Conservation (phyloP, 768 basidiomycete genomes). For the Paxillus involutus region DNA sequence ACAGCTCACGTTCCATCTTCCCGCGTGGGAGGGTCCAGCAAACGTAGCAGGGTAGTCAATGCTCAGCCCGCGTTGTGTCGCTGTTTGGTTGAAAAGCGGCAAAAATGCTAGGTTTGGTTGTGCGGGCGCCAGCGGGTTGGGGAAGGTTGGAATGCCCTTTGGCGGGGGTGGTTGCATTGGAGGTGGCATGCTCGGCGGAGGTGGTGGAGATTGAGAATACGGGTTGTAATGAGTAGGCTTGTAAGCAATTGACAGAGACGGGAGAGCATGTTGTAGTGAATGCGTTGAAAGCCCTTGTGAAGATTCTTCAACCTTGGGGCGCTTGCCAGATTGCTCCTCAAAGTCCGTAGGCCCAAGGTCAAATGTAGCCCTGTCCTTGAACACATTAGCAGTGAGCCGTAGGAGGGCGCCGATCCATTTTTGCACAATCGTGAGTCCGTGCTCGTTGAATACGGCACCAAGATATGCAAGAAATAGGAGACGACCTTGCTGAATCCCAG, state of each 20-base stretch:
- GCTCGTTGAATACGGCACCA: conserved; percentile 59
- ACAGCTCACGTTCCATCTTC: conserved; percentile 66
- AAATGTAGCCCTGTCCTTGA: conserved; percentile 10
- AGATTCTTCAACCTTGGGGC: conserved; percentile 29
- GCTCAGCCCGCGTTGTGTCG: conserved; percentile 59
- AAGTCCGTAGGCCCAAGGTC: conserved; percentile 25
- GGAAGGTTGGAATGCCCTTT: conserved; percentile 27
- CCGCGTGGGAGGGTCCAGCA: conserved; percentile 66
- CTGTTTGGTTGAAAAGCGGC: conserved; percentile 74
- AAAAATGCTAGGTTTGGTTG: conserved; percentile 64
- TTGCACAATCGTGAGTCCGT: conserved; percentile 50
- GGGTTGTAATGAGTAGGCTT: conserved; percentile 31
- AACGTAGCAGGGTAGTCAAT: conserved; percentile 63
- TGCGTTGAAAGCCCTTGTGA: conserved; percentile 32
- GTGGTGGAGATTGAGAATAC: conserved; percentile 20
- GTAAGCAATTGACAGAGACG: conserved; percentile 16
- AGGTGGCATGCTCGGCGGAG: conserved; percentile 30
- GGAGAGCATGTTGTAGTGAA: conserved; percentile 20
- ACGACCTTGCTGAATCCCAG: conserved; percentile 48
- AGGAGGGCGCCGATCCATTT: conserved; percentile 54
- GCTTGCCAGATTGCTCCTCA: conserved; percentile 29
- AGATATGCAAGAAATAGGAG: conserved; percentile 66
- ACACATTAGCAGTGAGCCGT: conserved; percentile 22
- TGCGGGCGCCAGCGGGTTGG: conserved; percentile 65
- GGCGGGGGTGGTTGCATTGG: conserved; percentile 38